Evolutionary conservation across 2,329 filamentous ascomycete species (phyloP).

Genomic region (Nothomitra cinnamomea): DNA sequence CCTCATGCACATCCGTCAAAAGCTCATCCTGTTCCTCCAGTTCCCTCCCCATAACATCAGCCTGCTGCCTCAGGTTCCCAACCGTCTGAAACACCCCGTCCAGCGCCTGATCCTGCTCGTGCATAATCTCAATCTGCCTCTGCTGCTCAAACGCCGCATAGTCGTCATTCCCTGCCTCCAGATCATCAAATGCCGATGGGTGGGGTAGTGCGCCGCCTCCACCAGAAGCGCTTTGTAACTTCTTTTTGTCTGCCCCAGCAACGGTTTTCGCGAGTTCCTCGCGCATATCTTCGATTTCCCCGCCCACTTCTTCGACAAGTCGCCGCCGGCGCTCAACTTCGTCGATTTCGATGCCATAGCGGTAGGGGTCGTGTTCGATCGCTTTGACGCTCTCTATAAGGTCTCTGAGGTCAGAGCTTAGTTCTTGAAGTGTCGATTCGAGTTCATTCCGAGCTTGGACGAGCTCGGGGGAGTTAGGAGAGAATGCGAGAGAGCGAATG

Average conservation of each 20-base stretch:
- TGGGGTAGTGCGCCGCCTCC: slow-evolving; percentile 36
- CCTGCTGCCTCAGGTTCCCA: slow-evolving; percentile 75
- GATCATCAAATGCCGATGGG: slow-evolving; percentile 40
- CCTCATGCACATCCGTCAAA: slow-evolving; percentile 66
- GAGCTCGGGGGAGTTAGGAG: slow-evolving; percentile 52
- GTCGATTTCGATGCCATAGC: slow-evolving; percentile 67
- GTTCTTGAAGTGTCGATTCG: slow-evolving; percentile 52
- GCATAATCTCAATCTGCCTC: slow-evolving; percentile 80
- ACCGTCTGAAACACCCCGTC: slow-evolving; percentile 90
- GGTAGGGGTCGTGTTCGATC: slow-evolving; percentile 72
- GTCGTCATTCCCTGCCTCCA: slow-evolving; percentile 37
- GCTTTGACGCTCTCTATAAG: slow-evolving; percentile 74
- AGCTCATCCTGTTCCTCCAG: slow-evolving; percentile 87
- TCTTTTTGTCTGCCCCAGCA: slow-evolving; percentile 18
- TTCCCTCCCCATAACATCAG: slow-evolving; percentile 89
- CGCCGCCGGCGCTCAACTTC: slow-evolving; percentile 68
- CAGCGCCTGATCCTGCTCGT: slow-evolving; percentile 82
- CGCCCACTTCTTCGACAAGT: slow-evolving; percentile 76
- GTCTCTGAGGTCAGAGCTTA: slow-evolving; percentile 74
- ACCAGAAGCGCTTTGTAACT: slow-evolving; percentile 15
- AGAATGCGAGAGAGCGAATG: slow-evolving; percentile 71
- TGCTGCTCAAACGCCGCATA: slow-evolving; percentile 80
- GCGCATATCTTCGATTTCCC: slow-evolving; percentile 79
- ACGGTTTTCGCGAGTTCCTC: slow-evolving; percentile 54
- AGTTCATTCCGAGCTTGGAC: slow-evolving; percentile 55